These are phyloP conservation scores for Myriangium duriaei DNA, from an alignment of 2,329 filamentous ascomycete species.

Conservation along the genomic window DNA sequence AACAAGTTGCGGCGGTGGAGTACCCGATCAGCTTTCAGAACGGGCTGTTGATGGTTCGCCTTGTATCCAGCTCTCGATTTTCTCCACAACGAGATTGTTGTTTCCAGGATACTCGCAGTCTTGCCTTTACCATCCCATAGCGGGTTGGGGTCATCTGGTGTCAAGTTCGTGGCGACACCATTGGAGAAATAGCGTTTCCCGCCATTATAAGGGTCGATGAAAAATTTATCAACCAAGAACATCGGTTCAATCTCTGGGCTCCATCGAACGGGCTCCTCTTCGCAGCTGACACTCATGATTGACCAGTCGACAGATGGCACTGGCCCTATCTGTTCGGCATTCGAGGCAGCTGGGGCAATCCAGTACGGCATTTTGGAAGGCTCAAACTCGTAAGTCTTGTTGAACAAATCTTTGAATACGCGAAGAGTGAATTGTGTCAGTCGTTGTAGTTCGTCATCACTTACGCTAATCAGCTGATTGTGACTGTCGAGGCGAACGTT, in stretches of 20 bases:
- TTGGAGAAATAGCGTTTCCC: conserved; percentile 45
- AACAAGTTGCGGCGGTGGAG: conserved; percentile 72
- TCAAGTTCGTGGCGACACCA: conserved; percentile 38
- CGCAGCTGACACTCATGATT: conserved; percentile 33
- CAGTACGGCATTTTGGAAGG: conserved; percentile 65
- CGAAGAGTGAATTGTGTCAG: conserved; percentile 63
- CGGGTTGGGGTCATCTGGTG: conserved; percentile 53
- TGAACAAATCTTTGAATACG: conserved; percentile 75
- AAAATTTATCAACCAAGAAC: conserved; percentile 37
- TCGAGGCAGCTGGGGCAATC: conserved; percentile 47
- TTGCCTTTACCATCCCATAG: conserved; percentile 20
- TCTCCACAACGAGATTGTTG: conserved; percentile 63
- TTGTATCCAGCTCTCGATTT: conserved; percentile 40
- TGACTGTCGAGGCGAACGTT: conserved; percentile 33
- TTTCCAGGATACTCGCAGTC: conserved; percentile 57
- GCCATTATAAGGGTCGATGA: conserved; percentile 46
- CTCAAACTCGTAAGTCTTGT: conserved; percentile 63
- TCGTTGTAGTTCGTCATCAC: conserved; percentile 34
- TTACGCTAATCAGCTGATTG: conserved; percentile 20
- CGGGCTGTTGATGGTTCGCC: conserved; percentile 62
- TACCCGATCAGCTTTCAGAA: conserved; percentile 62
- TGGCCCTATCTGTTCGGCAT: conserved; percentile 7
- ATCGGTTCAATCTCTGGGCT: conserved; percentile 26
- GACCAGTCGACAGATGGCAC: conserved; percentile 48
- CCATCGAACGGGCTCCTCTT: conserved; percentile 34